These are phyloP conservation scores for Verbascum thapsus DNA, from an alignment of 257 asterid species.

Conservation along the genomic window DNA sequence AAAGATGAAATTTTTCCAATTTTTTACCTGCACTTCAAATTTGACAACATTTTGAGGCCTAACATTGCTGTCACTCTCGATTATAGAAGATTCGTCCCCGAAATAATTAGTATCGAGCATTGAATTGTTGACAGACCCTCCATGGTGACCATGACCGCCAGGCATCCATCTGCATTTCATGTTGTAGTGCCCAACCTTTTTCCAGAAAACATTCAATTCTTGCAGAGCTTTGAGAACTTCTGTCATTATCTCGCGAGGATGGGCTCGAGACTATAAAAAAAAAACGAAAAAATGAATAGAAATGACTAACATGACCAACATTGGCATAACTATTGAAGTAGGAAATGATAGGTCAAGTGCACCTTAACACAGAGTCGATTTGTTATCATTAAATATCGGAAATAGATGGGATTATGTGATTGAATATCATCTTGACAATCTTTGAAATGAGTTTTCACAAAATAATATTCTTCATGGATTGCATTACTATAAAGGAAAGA, in stretches of 20 bases:
- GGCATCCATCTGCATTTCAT: conserved; percentile 81
- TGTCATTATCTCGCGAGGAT: conserved; percentile 80
- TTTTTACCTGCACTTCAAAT: conserved; percentile 89
- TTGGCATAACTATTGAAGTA: conserved; percentile 7
- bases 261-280: conserved; percentile 70
- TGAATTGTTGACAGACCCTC: conserved; percentile 43
- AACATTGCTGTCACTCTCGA: conserved; percentile 53
- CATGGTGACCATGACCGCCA: conserved; percentile 46
- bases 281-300: conserved; percentile 8
- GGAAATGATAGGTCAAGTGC: not conserved
- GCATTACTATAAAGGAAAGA: too few species aligned
- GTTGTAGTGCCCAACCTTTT: conserved; percentile 74
- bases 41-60: conserved; percentile 63
- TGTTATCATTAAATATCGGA: not conserved
- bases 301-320: conserved; percentile 15
- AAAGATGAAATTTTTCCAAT: not conserved
- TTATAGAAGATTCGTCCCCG: conserved; percentile 55
- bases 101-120: conserved; percentile 50
- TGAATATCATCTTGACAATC: too few species aligned
- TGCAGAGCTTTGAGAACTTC: conserved; percentile 78
- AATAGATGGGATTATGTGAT: too few species aligned
- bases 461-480: too few species aligned
- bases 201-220: conserved; percentile 77
- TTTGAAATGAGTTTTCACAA: too few species aligned
- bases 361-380: not conserved